Conservation (phyloP, 139 green algal genomes). For the Coelastrella sp. region DNA sequence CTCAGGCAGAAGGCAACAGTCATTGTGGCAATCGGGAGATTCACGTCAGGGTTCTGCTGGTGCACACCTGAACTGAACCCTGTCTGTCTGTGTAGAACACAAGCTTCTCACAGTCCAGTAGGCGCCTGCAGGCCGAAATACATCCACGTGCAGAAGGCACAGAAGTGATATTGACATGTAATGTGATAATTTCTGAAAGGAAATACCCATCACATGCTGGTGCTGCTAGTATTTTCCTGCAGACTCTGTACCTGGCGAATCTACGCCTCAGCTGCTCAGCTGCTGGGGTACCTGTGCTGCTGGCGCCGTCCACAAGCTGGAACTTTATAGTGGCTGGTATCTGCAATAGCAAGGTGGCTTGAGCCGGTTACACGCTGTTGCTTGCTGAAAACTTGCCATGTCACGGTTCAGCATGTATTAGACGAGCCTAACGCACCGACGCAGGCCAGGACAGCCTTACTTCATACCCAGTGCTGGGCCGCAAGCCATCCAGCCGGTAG, state of each 20-base stretch:
- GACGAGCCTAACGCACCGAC: slow-evolving; percentile 23
- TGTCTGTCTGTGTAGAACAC: slow-evolving; percentile 49
- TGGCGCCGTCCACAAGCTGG: neutral
- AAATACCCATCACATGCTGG: neutral
- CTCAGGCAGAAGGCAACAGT: too few species aligned
- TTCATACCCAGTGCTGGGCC: slow-evolving; percentile 55
- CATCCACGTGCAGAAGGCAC: neutral
- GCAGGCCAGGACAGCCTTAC: slow-evolving; percentile 62
- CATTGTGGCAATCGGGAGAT: too few species aligned
- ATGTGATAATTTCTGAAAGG: neutral
- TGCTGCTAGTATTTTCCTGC: neutral
- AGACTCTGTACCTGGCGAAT: neutral
- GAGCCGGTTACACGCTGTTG: neutral
- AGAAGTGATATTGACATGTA: neutral
- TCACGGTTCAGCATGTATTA: too few species aligned
- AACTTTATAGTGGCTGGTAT: slow-evolving; percentile 42
- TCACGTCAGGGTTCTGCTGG: too few species aligned
- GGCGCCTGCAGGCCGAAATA: slow-evolving; percentile 26
- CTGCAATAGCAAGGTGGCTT: neutral
- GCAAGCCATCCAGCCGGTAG: slow-evolving; percentile 47
- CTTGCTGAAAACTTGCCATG: neutral
- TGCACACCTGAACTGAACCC: slow-evolving; percentile 47
- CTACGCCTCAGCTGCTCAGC: neutral
- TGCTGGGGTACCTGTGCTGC: neutral
- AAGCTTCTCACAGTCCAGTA: slow-evolving; percentile 66